phyloP scores from a whole-genome alignment of 352 stramenopile genomes.

The Phytophthora chlamydospora region DNA sequence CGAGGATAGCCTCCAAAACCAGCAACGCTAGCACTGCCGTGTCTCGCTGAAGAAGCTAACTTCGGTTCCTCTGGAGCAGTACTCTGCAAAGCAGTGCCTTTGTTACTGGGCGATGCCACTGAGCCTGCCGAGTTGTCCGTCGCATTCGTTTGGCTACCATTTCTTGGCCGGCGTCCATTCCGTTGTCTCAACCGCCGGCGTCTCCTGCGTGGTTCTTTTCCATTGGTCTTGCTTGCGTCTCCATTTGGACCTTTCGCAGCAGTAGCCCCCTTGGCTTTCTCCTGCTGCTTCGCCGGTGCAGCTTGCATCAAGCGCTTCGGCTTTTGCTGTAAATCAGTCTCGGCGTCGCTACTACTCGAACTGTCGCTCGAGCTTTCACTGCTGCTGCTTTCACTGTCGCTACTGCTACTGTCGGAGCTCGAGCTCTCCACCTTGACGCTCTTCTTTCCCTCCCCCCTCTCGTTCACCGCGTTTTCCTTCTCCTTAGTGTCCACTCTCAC shows the following conservation, averaged over 20 bases:
- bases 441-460: conserved; percentile 5
- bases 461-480: not conserved
- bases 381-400: conserved; percentile 11
- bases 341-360: conserved; percentile 24
- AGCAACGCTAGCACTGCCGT: not conserved
- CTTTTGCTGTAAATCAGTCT: conserved; percentile 10
- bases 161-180: conserved; percentile 17
- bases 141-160: conserved; percentile 11
- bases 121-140: not conserved
- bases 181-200: conserved; percentile 36
- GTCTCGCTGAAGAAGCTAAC: conserved; percentile 1
- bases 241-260: conserved; percentile 6
- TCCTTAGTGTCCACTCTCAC: not conserved
- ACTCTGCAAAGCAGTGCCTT: not conserved
- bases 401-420: not conserved
- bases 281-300: not conserved
- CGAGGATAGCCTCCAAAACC: conserved; percentile 21
- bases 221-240: conserved; percentile 19
- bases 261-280: not conserved
- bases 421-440: conserved; percentile 13
- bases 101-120: not conserved
- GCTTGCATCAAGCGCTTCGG: conserved; percentile 9
- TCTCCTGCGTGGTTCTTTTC: conserved; percentile 28
- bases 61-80: conserved; percentile 2
- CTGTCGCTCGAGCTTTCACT: conserved; percentile 21